Conservation (phyloP, 2,329 filamentous ascomycete species). For the Aureobasidium sp. region DNA sequence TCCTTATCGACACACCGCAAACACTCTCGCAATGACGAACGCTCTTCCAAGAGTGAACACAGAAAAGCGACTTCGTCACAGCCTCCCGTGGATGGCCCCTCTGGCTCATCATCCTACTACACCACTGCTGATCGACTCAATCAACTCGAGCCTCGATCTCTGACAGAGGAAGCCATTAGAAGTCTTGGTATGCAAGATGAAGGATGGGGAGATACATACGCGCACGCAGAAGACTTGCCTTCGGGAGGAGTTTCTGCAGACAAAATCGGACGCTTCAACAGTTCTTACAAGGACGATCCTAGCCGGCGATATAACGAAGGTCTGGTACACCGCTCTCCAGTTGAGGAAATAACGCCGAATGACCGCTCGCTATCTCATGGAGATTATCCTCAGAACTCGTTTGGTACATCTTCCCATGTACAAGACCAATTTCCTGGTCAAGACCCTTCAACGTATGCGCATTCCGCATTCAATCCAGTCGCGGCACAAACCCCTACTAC, state of each 20-base stretch:
- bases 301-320: not conserved
- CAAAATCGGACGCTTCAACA: not conserved
- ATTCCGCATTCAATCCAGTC: slow-evolving; percentile 37
- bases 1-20: slow-evolving; percentile 30
- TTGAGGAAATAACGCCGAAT: not conserved
- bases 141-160: slow-evolving; percentile 18
- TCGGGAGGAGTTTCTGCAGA: not conserved
- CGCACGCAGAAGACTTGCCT: not conserved
- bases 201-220: slow-evolving; percentile 23
- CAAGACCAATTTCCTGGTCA: slow-evolving; percentile 53
- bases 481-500: slow-evolving; percentile 46
- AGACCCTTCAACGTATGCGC: slow-evolving; percentile 40
- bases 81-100: slow-evolving; percentile 21
- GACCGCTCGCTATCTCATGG: not conserved
- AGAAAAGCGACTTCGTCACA: slow-evolving; percentile 23
- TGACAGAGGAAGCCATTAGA: slow-evolving; percentile 31
- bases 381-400: not conserved
- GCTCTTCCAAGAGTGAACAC: slow-evolving; percentile 18
- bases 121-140: slow-evolving; percentile 27
- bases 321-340: not conserved
- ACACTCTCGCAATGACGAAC: slow-evolving; percentile 24
- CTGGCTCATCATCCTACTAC: slow-evolving; percentile 32
- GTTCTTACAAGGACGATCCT: not conserved
- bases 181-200: slow-evolving; percentile 26
- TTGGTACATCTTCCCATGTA: slow-evolving; percentile 22